Evolutionary conservation across 192 early-diverging fungal species (phyloP).

Genomic region (Gaertneriomyces semiglobifer): DNA sequence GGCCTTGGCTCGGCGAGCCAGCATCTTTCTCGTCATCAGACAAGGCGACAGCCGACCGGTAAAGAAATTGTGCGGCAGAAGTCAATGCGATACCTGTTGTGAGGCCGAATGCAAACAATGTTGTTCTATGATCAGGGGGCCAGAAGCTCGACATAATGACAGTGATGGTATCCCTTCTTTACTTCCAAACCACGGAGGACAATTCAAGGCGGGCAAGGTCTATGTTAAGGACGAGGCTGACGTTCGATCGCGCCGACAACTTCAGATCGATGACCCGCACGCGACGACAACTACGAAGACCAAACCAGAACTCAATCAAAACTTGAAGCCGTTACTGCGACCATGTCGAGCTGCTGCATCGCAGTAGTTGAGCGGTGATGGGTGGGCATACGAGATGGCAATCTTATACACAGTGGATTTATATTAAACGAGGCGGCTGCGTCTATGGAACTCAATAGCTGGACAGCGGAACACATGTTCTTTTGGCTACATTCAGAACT

Average conservation of each 20-base stretch:
- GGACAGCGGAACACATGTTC: neutral
- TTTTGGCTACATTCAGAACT: constrained; percentile 36
- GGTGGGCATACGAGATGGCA: neutral
- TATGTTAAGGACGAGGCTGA: no score
- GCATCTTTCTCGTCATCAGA: neutral
- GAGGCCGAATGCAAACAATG: constrained; percentile 39
- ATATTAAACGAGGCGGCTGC: neutral
- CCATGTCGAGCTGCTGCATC: neutral
- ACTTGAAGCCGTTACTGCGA: neutral
- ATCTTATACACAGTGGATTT: neutral
- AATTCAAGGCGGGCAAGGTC: no score
- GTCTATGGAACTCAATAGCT: neutral
- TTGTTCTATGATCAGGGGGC: constrained; percentile 11
- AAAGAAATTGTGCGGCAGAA: constrained; percentile 22
- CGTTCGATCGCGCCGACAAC: no score
- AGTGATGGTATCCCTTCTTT: no score
- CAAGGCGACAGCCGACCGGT: neutral
- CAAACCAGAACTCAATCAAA: neutral
- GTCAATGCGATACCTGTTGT: constrained; percentile 40
- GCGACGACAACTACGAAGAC: neutral
- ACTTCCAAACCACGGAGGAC: no score
- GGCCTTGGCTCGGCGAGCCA: no score
- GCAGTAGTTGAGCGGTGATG: neutral
- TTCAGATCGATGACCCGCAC: no score
- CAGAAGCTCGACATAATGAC: constrained; percentile 11